These are phyloP conservation scores for Cryptococcus sp. DNA, from an alignment of 1,284 basidiomycete species.

Conservation along the genomic window DNA sequence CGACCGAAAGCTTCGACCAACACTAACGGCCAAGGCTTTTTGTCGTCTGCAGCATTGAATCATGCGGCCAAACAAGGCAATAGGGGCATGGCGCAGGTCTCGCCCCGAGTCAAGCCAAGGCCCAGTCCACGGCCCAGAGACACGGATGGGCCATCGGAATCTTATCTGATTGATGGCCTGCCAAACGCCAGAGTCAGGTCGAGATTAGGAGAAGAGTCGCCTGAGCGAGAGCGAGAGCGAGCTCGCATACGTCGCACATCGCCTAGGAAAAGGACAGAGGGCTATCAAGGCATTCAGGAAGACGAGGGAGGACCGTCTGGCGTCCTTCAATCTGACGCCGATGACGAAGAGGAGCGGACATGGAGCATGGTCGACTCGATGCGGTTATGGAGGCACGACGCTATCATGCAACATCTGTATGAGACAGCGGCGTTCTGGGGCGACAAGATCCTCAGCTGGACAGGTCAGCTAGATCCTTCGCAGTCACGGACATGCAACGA, in stretches of 20 bases:
- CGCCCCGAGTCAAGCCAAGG: constrained; percentile 27
- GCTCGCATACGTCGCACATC: constrained; percentile 12
- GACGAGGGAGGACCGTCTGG: constrained; percentile 56
- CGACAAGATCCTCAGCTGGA: constrained; percentile 91
- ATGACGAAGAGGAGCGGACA: constrained; percentile 58
- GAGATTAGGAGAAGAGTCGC: constrained; percentile 15
- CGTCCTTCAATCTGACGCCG: constrained; percentile 60
- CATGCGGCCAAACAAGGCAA: constrained; percentile 33
- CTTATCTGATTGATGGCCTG: constrained; percentile 5
- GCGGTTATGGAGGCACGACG: constrained; percentile 95
- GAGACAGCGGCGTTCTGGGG: constrained; percentile 99
- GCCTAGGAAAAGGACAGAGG: constrained; percentile 40
- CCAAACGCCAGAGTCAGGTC: constrained; percentile 8
- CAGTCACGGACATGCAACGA: background rate
- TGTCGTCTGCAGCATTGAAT: constrained; percentile 40
- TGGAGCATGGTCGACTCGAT: constrained; percentile 92
- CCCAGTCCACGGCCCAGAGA: constrained; percentile 3
- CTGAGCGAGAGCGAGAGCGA: constrained; percentile 5
- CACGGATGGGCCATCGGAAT: background rate
- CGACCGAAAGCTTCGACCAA: constrained; percentile 60
- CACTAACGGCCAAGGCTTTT: constrained; percentile 60
- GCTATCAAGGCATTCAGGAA: constrained; percentile 18
- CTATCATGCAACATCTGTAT: constrained; percentile 95
- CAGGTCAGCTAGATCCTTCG: constrained; percentile 65
- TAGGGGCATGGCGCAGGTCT: constrained; percentile 33